These are phyloP conservation scores for Chrysanthemum lavandulifolium DNA, from an alignment of 129 eudicot genomes.

Conservation along the genomic window DNA sequence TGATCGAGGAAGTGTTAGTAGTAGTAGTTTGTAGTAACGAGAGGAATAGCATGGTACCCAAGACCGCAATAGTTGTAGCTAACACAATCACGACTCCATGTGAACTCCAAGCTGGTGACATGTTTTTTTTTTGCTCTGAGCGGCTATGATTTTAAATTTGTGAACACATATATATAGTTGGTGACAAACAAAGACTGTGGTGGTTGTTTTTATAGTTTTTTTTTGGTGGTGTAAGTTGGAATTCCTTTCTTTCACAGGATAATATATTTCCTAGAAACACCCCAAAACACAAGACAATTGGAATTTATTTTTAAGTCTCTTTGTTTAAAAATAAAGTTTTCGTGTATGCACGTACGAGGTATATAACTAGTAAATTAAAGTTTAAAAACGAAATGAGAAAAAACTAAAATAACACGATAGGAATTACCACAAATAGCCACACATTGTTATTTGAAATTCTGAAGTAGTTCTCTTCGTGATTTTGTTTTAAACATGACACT, in stretches of 20 bases:
- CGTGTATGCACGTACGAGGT: no score
- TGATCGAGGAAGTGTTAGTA: conserved; percentile 8
- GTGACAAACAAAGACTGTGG: conserved; percentile 7
- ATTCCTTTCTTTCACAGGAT: conserved; percentile 10
- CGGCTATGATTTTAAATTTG: conserved; percentile 10
- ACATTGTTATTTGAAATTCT: no score
- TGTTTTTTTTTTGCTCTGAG: conserved; percentile 8
- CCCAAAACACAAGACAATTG: neutral
- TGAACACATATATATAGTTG: no score
- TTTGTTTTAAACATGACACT: no score
- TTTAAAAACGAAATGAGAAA: no score
- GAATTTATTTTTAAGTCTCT: neutral
- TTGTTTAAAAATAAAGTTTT: no score
- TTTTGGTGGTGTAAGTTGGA: conserved; percentile 25
- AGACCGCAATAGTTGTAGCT: conserved; percentile 62
- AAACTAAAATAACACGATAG: no score
- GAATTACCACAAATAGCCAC: no score
- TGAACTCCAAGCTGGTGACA: conserved; percentile 43
- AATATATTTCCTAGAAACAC: conserved; percentile 24
- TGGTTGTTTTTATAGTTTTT: conserved; percentile 14
- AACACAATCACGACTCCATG: conserved; percentile 38
- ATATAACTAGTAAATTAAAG: no score
- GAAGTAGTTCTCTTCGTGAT: no score
- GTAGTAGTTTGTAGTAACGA: conserved; percentile 25
- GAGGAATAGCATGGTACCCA: conserved; percentile 44